Conservation (phyloP, 2,329 filamentous ascomycete genomes). For the Colletotrichum sp. region DNA sequence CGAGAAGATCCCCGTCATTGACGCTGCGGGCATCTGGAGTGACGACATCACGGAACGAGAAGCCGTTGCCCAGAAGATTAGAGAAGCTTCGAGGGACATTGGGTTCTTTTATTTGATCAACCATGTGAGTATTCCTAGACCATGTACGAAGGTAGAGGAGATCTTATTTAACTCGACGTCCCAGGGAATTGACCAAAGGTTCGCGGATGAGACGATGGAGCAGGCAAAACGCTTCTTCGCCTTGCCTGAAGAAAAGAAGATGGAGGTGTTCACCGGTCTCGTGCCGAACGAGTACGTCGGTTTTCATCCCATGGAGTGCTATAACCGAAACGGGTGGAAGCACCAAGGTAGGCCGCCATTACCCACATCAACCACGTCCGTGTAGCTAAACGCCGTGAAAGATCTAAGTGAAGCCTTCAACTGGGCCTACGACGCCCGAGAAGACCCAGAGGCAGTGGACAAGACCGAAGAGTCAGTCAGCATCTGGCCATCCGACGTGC, state of each 20-base stretch:
- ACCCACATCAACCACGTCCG: too few species aligned
- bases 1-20: slow-evolving; percentile 46
- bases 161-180: background rate
- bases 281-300: slow-evolving; percentile 38
- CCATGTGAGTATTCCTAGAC: slow-evolving; percentile 23
- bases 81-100: slow-evolving; percentile 41
- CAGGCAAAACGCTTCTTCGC: slow-evolving; percentile 47
- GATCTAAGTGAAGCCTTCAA: slow-evolving; percentile 39
- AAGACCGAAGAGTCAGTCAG: slow-evolving; percentile 26
- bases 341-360: slow-evolving; percentile 29
- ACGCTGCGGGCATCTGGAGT: slow-evolving; percentile 45
- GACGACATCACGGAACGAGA: slow-evolving; percentile 35
- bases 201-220: slow-evolving; percentile 34
- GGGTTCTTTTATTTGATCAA: slow-evolving; percentile 50
- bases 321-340: slow-evolving; percentile 44
- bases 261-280: slow-evolving; percentile 48
- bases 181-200: slow-evolving; percentile 31
- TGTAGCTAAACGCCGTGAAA: slow-evolving; percentile 12
- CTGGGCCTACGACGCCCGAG: slow-evolving; percentile 35
- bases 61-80: slow-evolving; percentile 42
- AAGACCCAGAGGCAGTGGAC: slow-evolving; percentile 30
- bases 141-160: background rate
- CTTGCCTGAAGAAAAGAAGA: slow-evolving; percentile 47
- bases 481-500: slow-evolving; percentile 35
- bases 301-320: slow-evolving; percentile 40